Evolutionary conservation across 2,329 filamentous ascomycete species (phyloP).

Genomic region (Clathrospora elynae): DNA sequence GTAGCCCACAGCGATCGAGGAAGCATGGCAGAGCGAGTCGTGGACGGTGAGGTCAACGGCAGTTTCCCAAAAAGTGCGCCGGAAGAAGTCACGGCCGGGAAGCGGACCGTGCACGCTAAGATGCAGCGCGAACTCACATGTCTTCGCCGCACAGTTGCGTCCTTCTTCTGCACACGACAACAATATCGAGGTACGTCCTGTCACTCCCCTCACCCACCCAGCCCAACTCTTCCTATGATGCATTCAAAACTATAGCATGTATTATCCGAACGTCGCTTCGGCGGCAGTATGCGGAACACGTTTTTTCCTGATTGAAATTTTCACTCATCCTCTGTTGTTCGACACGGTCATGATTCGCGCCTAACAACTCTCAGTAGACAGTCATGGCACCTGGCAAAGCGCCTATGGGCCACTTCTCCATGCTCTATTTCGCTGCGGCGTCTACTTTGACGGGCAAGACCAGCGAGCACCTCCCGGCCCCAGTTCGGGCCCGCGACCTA

Average conservation of each 20-base stretch:
- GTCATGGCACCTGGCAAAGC: conserved; percentile 53
- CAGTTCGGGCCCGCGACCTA: conserved; percentile 65
- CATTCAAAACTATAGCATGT: conserved; percentile 54
- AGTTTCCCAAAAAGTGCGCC: conserved; percentile 9
- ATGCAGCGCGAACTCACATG: conserved; percentile 27
- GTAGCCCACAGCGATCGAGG: conserved; percentile 18
- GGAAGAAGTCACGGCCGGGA: conserved; percentile 21
- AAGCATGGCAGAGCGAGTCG: conserved; percentile 20
- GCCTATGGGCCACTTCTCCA: conserved; percentile 70
- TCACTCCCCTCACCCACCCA: not conserved
- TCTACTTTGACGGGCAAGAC: conserved; percentile 72
- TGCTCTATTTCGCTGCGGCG: conserved; percentile 82
- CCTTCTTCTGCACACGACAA: conserved; percentile 16
- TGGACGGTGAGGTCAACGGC: conserved; percentile 18
- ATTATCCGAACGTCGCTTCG: conserved; percentile 52
- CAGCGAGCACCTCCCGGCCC: conserved; percentile 68
- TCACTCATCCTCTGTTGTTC: not conserved
- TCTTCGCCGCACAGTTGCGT: conserved; percentile 11
- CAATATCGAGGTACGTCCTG: conserved; percentile 25
- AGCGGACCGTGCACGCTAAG: conserved; percentile 24
- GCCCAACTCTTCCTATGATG: conserved; percentile 42
- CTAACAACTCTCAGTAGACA: conserved; percentile 25
- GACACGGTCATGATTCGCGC: not conserved
- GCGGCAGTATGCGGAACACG: conserved; percentile 40
- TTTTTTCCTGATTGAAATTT: conserved; percentile 40